Conservation (phyloP, 2,329 filamentous ascomycete species). For the Cercospora sojina region DNA sequence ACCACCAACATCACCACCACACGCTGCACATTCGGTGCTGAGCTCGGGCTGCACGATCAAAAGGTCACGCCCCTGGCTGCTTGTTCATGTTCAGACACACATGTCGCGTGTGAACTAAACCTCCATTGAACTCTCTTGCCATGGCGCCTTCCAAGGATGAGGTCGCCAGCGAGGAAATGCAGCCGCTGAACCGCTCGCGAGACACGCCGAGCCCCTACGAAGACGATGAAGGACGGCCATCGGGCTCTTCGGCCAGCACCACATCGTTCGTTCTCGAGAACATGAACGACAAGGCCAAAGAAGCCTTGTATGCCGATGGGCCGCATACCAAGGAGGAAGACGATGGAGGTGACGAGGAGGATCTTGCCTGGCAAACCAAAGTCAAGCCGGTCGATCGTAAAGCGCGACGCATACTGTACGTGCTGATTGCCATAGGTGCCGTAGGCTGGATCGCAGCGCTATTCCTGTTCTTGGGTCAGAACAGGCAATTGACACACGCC, state of each 20-base stretch:
- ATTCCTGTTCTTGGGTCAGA: constrained; percentile 63
- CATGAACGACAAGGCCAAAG: constrained; percentile 60
- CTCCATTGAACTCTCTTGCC: background rate
- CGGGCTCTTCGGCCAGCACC: constrained; percentile 75
- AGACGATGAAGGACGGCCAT: constrained; percentile 43
- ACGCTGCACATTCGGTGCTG: background rate
- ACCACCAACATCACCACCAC: background rate
- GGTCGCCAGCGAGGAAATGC: constrained; percentile 44
- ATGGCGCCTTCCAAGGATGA: constrained; percentile 7
- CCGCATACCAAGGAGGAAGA: constrained; percentile 47
- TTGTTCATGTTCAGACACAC: background rate
- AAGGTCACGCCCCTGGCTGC: background rate
- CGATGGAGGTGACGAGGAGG: constrained; percentile 46
- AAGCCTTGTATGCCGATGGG: constrained; percentile 42
- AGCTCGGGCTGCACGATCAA: background rate
- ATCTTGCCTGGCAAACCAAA: constrained; percentile 44
- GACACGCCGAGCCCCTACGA: constrained; percentile 36
- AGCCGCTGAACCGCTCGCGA: constrained; percentile 44
- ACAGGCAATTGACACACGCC: constrained; percentile 65
- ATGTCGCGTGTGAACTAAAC: background rate
- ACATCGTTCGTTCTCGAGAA: constrained; percentile 80
- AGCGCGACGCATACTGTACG: constrained; percentile 62
- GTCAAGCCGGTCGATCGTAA: constrained; percentile 62
- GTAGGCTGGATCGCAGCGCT: constrained; percentile 69
- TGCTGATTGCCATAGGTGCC: constrained; percentile 60